Conservation (phyloP, 768 basidiomycete genomes). For the Leucosporidium yakuticum region DNA sequence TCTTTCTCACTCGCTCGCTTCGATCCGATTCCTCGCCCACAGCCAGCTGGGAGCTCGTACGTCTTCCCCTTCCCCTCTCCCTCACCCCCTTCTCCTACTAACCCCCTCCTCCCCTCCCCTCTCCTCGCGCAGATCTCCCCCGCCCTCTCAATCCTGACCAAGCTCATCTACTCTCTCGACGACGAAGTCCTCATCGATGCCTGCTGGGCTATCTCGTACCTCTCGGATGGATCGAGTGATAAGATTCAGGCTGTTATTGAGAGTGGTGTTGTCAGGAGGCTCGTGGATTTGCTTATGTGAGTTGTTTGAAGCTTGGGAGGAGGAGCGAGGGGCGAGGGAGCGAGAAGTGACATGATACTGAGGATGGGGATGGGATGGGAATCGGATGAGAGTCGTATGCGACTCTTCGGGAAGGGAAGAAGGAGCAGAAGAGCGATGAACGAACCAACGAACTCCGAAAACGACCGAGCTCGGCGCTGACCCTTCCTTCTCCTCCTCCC, state of each 20-base stretch:
- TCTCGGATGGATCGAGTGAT: slow-evolving; percentile 97
- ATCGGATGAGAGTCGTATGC: too few species aligned
- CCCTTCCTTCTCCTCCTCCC: slow-evolving; percentile 8
- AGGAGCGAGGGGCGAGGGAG: too few species aligned
- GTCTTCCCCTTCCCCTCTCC: slow-evolving; percentile 39
- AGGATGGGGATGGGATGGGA: too few species aligned
- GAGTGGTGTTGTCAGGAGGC: slow-evolving; percentile 90
- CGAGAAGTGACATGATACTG: too few species aligned
- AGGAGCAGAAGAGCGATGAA: too few species aligned
- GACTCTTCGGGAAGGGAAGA: too few species aligned
- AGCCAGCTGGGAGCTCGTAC: slow-evolving; percentile 86
- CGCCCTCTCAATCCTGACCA: slow-evolving; percentile 90
- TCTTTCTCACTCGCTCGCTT: too few species aligned
- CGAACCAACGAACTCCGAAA: too few species aligned
- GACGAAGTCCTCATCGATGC: slow-evolving; percentile 99
- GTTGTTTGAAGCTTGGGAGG: too few species aligned
- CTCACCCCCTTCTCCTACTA: too few species aligned
- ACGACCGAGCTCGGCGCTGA: neutral
- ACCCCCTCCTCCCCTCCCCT: slow-evolving; percentile 1
- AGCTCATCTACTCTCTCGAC: slow-evolving; percentile 96
- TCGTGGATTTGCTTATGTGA: slow-evolving; percentile 89
- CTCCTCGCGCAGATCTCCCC: slow-evolving; percentile 74
- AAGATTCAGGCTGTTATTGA: slow-evolving; percentile 99
- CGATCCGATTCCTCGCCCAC: too few species aligned
- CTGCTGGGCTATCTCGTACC: slow-evolving; percentile 99